phyloP scores from a whole-genome alignment of 2,329 filamentous ascomycete genomes.

The Graphilbum ipis-grandicollis region DNA sequence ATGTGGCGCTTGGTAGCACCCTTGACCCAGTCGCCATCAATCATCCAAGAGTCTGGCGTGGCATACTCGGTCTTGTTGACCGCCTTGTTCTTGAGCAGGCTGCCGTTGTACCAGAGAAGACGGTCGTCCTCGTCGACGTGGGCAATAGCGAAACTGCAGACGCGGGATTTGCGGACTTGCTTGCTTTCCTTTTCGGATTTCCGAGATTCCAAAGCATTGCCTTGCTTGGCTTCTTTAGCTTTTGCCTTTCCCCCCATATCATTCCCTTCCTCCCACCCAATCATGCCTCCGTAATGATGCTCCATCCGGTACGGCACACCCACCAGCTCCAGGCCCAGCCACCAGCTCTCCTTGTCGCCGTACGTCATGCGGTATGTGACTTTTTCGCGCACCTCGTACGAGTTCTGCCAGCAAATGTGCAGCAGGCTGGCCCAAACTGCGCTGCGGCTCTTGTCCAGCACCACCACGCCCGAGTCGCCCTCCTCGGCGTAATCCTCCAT shows the following conservation, averaged over 20 bases:
- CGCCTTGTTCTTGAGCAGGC: slow-evolving; percentile 2
- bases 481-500: slow-evolving; percentile 1
- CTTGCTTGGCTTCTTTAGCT: neutral
- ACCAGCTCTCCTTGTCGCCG: slow-evolving; percentile 4
- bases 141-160: slow-evolving; percentile 2
- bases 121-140: neutral
- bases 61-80: neutral
- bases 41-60: slow-evolving; percentile 1
- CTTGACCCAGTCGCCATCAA: slow-evolving; percentile 1
- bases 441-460: slow-evolving; percentile 1
- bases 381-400: slow-evolving; percentile 1
- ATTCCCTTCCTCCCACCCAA: neutral
- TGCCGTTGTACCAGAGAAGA: slow-evolving; percentile 3
- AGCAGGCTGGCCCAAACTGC: slow-evolving; percentile 1
- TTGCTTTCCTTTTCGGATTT: too few species aligned
- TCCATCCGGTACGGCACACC: slow-evolving; percentile 1
- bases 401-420: slow-evolving; percentile 4
- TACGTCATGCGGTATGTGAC: slow-evolving; percentile 1
- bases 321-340: slow-evolving; percentile 2
- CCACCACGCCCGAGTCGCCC: slow-evolving; percentile 2
- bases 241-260: too few species aligned
- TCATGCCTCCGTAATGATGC: slow-evolving; percentile 1
- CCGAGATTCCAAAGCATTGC: too few species aligned
- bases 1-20: slow-evolving; percentile 1
- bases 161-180: too few species aligned